Evolutionary conservation across 805 yeast species (phyloP).

Genomic region (Kuraishia ogatae): DNA sequence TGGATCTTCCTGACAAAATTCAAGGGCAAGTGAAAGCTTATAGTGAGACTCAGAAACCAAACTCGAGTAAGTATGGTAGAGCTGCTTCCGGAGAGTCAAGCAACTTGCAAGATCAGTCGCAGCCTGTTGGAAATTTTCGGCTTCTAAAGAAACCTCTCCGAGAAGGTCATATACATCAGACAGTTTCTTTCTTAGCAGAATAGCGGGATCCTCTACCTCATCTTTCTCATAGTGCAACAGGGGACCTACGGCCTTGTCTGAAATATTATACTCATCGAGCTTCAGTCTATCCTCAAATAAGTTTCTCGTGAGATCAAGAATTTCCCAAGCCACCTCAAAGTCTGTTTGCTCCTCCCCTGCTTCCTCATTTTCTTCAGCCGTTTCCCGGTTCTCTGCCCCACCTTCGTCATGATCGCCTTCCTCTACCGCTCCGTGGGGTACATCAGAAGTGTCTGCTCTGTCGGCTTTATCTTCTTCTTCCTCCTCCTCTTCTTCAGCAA

Average conservation of each 20-base stretch:
- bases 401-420: conserved; percentile 18
- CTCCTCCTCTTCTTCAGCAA: conserved; percentile 26
- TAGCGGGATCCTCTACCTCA: conserved; percentile 20
- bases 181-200: conserved; percentile 39
- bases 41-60: conserved; percentile 72
- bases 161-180: conserved; percentile 70
- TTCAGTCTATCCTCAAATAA: conserved; percentile 38
- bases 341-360: conserved; percentile 48
- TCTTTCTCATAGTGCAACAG: conserved; percentile 13
- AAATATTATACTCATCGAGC: conserved; percentile 18
- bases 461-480: conserved; percentile 23
- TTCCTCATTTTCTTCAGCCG: conserved; percentile 15
- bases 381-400: conserved; percentile 15
- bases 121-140: conserved; percentile 81
- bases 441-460: conserved; percentile 17
- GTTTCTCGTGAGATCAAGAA: conserved; percentile 69
- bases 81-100: conserved; percentile 40
- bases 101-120: conserved; percentile 56
- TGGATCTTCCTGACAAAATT: conserved; percentile 52
- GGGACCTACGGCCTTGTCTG: conserved; percentile 1
- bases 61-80: conserved; percentile 44
- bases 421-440: conserved; percentile 11
- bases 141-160: conserved; percentile 86
- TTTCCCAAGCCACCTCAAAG: conserved; percentile 85
- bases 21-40: conserved; percentile 72